Evolutionary conservation across 306 rosid genomes (phyloP).

Genomic region (Nissolia schottii): DNA sequence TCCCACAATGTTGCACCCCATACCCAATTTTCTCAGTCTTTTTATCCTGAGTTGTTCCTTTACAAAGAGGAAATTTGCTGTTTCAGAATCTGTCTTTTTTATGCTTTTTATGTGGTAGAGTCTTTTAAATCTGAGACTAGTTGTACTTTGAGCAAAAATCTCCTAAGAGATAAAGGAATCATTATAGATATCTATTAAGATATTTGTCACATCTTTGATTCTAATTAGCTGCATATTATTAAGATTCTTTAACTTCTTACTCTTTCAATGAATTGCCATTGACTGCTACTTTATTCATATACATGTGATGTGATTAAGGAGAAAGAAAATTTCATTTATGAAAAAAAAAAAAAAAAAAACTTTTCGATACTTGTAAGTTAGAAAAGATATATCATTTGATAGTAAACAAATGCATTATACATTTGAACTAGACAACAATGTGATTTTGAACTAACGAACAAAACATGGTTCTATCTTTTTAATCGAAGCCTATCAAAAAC

Average conservation of each 20-base stretch:
- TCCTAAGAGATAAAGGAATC: slow-evolving; percentile 15
- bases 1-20: neutral
- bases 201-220: neutral
- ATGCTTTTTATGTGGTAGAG: slow-evolving; percentile 43
- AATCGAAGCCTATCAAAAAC: too few relatives aligned
- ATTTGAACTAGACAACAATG: too few relatives aligned
- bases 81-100: slow-evolving; percentile 11
- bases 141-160: slow-evolving; percentile 42
- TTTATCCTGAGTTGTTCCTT: neutral
- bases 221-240: neutral
- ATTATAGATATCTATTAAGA: neutral
- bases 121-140: slow-evolving; percentile 45
- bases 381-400: too few relatives aligned
- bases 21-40: slow-evolving; percentile 27
- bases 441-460: too few relatives aligned
- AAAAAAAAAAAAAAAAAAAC: too few relatives aligned
- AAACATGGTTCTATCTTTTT: too few relatives aligned
- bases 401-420: too few relatives aligned
- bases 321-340: too few relatives aligned
- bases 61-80: slow-evolving; percentile 5
- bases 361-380: too few relatives aligned
- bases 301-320: too few relatives aligned
- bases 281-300: too few relatives aligned
- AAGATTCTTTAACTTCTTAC: neutral
- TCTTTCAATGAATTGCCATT: too few relatives aligned